These are phyloP conservation scores for Chalciporus piperatoides DNA, from an alignment of 1,284 basidiomycete species.

Conservation along the genomic window DNA sequence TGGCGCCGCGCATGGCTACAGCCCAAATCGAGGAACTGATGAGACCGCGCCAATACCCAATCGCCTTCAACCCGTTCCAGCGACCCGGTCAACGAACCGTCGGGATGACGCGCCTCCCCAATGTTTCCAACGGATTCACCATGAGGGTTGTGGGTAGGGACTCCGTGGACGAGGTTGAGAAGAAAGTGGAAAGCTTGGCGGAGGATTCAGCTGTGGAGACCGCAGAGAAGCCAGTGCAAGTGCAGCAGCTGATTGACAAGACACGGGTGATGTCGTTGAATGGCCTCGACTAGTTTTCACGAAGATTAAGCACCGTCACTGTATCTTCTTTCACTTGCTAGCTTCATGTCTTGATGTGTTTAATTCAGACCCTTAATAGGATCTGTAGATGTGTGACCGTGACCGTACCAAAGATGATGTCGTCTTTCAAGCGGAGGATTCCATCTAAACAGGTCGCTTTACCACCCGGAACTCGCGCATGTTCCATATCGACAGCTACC, in stretches of 20 bases:
- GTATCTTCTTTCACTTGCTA: not conserved
- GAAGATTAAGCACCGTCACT: not conserved
- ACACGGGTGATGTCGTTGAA: constrained; percentile 23
- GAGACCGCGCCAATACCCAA: constrained; percentile 29
- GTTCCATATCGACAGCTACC: constrained; percentile 58
- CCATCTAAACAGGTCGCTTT: constrained; percentile 39
- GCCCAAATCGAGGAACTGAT: constrained; percentile 24
- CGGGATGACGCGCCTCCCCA: constrained; percentile 32
- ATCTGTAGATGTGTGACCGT: not conserved
- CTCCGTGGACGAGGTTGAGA: constrained; percentile 1
- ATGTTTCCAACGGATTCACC: constrained; percentile 38
- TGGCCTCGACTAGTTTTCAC: constrained; percentile 23
- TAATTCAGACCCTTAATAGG: too few relatives aligned
- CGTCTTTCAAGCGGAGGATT: constrained; percentile 79
- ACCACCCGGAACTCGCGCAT: constrained; percentile 61
- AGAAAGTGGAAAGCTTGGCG: not conserved
- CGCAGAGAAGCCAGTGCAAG: constrained; percentile 2
- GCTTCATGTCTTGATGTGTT: not conserved
- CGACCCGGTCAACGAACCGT: constrained; percentile 37
- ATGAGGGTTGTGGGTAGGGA: constrained; percentile 31
- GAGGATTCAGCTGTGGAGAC: not conserved
- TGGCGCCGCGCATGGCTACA: constrained; percentile 24
- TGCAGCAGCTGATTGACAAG: constrained; percentile 16
- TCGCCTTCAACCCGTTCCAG: constrained; percentile 39
- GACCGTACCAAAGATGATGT: constrained; percentile 44